A percentile compares a stretch with the other conserved stretches of the same genome.
These are phyloP conservation scores for Xylariaceae sp. DNA, from an alignment of 2,329 filamentous ascomycete genomes.

Conservation along the genomic window DNA sequence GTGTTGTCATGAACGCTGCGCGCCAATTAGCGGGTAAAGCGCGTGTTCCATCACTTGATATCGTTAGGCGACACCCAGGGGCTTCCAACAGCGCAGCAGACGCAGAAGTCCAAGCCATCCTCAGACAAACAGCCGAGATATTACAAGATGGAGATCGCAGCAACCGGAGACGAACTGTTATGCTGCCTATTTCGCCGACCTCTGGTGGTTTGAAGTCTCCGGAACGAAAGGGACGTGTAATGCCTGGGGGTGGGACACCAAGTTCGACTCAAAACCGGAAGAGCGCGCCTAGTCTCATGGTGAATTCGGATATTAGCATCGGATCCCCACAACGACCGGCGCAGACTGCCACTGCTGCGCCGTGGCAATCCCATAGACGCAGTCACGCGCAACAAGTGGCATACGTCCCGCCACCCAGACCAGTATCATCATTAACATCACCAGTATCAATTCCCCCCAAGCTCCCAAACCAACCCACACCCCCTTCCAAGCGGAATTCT, in stretches of 20 bases:
- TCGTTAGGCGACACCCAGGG: conserved; percentile 2
- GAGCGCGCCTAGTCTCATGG: conserved; percentile 25
- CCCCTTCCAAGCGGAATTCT: conserved; percentile 31
- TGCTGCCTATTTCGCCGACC: conserved; percentile 11
- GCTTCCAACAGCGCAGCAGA: conserved; percentile 34
- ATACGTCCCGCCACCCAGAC: conserved; percentile 23
- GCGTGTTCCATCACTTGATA: conserved; percentile 18
- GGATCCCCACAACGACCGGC: background rate
- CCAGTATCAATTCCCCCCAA: conserved; percentile 33
- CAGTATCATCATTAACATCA: conserved; percentile 20
- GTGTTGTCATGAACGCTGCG: conserved; percentile 22
- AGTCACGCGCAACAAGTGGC: conserved; percentile 19
- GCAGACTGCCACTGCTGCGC: background rate
- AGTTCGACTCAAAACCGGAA: conserved; percentile 30
- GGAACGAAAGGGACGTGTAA: background rate
- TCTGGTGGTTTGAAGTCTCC: background rate
- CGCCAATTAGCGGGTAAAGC: conserved; percentile 27
- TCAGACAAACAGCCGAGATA: conserved; percentile 48
- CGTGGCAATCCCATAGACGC: conserved; percentile 16
- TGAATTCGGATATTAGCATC: conserved; percentile 21
- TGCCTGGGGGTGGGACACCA: background rate
- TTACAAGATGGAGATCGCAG: conserved; percentile 38
- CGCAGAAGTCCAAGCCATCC: conserved; percentile 45
- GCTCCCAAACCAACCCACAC: conserved; percentile 38
- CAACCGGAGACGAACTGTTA: conserved; percentile 28